Conservation (phyloP, 495 filamentous ascomycete species). For the Penicillium bialowiezense region DNA sequence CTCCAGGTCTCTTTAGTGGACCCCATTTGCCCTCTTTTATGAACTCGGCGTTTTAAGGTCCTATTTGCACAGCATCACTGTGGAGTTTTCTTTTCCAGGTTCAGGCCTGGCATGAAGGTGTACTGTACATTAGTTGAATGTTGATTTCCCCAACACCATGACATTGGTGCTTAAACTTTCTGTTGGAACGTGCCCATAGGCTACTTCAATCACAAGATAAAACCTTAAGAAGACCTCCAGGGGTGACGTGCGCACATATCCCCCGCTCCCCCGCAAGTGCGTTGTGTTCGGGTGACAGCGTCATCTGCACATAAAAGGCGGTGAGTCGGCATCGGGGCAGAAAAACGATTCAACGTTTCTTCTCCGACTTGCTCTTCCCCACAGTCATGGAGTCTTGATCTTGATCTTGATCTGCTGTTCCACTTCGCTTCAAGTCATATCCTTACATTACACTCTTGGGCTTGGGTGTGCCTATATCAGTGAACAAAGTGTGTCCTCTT, state of each 20-base stretch:
- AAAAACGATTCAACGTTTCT: slow-evolving; percentile 8
- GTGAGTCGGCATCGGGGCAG: slow-evolving; percentile 8
- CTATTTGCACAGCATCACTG: slow-evolving; percentile 36
- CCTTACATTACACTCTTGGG: not conserved
- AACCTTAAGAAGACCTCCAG: no score
- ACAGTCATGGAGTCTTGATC: slow-evolving; percentile 7
- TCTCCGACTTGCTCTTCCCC: slow-evolving; percentile 4
- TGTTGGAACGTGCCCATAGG: not conserved
- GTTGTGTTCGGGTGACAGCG: not conserved
- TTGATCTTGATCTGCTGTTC: slow-evolving; percentile 2
- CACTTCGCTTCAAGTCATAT: not conserved
- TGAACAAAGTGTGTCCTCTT: not conserved
- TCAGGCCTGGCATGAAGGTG: slow-evolving; percentile 29
- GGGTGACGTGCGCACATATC: not conserved
- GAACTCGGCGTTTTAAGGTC: slow-evolving; percentile 22
- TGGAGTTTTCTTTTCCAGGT: slow-evolving; percentile 36
- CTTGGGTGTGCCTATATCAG: not conserved
- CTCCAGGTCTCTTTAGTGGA: slow-evolving; percentile 7
- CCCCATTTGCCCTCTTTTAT: slow-evolving; percentile 12
- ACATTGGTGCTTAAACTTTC: slow-evolving; percentile 4
- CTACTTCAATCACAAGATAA: not conserved
- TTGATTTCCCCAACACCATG: slow-evolving; percentile 4
- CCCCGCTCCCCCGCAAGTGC: not conserved
- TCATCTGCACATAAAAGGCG: slow-evolving; percentile 4
- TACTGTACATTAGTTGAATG: slow-evolving; percentile 43